A percentile compares a stretch with the other conserved stretches of the same genome.
These are phyloP conservation scores for Elsinoe perseae DNA, from an alignment of 2,329 filamentous ascomycete species.

Conservation along the genomic window DNA sequence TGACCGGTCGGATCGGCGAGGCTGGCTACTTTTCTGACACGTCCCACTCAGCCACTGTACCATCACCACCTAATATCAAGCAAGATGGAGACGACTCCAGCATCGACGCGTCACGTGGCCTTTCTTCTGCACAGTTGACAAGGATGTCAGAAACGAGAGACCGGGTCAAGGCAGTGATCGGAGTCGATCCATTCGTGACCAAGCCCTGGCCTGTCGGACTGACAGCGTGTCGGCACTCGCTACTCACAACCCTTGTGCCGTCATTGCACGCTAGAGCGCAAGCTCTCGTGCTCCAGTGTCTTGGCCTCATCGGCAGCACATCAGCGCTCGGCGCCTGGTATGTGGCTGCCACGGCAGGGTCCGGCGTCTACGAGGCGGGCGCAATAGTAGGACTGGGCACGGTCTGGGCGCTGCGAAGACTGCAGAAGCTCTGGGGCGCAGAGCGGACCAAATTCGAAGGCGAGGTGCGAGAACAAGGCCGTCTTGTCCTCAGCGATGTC, in stretches of 20 bases:
- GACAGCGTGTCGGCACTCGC: conserved; percentile 53
- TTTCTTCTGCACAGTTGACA: background rate
- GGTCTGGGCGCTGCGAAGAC: conserved; percentile 48
- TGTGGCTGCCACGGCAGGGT: conserved; percentile 46
- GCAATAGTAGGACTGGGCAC: conserved; percentile 53
- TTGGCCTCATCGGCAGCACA: conserved; percentile 58
- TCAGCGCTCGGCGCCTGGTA: conserved; percentile 49
- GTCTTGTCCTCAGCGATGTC: conserved; percentile 46
- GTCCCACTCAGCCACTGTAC: background rate
- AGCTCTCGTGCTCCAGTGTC: conserved; percentile 58
- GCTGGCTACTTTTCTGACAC: conserved; percentile 41
- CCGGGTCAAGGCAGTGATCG: conserved; percentile 23
- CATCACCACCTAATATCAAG: background rate
- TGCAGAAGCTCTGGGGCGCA: conserved; percentile 53
- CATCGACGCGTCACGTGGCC: background rate
- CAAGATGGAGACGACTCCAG: background rate
- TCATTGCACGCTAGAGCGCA: conserved; percentile 40
- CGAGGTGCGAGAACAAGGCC: conserved; percentile 50
- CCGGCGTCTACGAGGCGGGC: conserved; percentile 50
- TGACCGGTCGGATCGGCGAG: conserved; percentile 68
- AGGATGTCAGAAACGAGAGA: conserved; percentile 10
- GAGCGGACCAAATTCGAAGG: conserved; percentile 46
- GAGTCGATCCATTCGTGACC: conserved; percentile 28
- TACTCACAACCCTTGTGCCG: conserved; percentile 36
- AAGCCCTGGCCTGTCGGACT: conserved; percentile 68